Conservation (phyloP, 805 yeast species). For the Deakozyma indianensis region DNA sequence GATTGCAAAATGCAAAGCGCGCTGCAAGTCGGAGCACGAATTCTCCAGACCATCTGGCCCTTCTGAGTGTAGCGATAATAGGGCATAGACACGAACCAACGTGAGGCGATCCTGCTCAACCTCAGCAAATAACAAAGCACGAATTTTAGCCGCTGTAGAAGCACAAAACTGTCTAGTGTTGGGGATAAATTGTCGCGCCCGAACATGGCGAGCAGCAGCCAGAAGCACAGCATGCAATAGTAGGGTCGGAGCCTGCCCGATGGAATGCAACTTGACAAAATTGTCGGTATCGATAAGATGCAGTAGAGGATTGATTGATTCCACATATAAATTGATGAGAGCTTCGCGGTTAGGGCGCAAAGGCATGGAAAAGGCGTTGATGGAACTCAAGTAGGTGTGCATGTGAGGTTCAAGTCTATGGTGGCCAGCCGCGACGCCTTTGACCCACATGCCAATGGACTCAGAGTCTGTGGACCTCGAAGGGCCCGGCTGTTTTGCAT, state of each 20-base stretch:
- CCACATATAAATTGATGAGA: slow-evolving; percentile 26
- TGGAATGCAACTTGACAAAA: slow-evolving; percentile 24
- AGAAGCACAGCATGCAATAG: slow-evolving; percentile 30
- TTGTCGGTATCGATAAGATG: slow-evolving; percentile 29
- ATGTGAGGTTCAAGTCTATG: slow-evolving; percentile 19
- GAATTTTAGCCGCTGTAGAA: slow-evolving; percentile 20
- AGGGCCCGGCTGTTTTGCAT: background rate
- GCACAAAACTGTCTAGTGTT: slow-evolving; percentile 21
- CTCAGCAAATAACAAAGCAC: slow-evolving; percentile 25
- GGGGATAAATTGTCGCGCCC: slow-evolving; percentile 18
- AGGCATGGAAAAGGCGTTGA: slow-evolving; percentile 27
- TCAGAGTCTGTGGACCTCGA: slow-evolving; percentile 9
- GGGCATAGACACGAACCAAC: slow-evolving; percentile 22
- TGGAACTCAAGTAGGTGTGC: slow-evolving; percentile 20
- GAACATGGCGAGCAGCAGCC: slow-evolving; percentile 27
- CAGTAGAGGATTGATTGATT: slow-evolving; percentile 25
- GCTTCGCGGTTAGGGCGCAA: slow-evolving; percentile 19
- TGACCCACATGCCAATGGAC: slow-evolving; percentile 22
- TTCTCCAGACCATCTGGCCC: slow-evolving; percentile 26
- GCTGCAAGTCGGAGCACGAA: slow-evolving; percentile 23
- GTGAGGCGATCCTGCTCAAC: slow-evolving; percentile 27
- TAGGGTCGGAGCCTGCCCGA: slow-evolving; percentile 25
- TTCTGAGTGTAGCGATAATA: slow-evolving; percentile 25
- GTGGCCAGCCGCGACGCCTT: slow-evolving; percentile 16
- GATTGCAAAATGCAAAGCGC: slow-evolving; percentile 26